Percentiles rank a stretch among this genome's conserved stretches.
These are phyloP conservation scores for Leccinum angustisporum DNA, from an alignment of 1,284 basidiomycete species.

Conservation along the genomic window DNA sequence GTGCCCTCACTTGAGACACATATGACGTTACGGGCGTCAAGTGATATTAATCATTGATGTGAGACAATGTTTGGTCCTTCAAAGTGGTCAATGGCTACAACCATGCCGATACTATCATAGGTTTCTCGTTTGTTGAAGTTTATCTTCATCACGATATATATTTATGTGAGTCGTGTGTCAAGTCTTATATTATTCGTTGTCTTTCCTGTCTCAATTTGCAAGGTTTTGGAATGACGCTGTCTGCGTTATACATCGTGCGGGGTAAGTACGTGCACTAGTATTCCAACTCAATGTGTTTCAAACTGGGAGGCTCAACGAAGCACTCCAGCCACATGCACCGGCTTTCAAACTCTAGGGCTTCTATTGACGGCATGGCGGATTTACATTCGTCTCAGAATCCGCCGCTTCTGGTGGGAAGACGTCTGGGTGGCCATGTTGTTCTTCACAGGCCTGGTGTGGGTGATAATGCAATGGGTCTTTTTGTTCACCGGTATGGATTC, in stretches of 20 bases:
- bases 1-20: neutral
- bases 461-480: constrained; percentile 3
- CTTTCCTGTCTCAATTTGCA: neutral
- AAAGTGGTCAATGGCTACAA: neutral
- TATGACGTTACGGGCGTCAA: neutral
- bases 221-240: constrained; percentile 3
- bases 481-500: neutral
- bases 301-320: neutral
- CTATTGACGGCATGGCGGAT: constrained; percentile 13
- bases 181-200: too few relatives aligned
- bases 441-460: neutral
- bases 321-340: constrained; percentile 6
- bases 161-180: neutral
- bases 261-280: constrained; percentile 1
- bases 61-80: neutral
- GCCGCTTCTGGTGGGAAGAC: constrained; percentile 19
- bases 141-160: constrained; percentile 5
- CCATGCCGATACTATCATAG: constrained; percentile 10
- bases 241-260: constrained; percentile 9
- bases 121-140: constrained; percentile 9
- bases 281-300: neutral
- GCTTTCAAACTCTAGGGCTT: constrained; percentile 6
- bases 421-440: constrained; percentile 7
- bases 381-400: constrained; percentile 12
- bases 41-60: neutral